These are phyloP conservation scores for Pholiota conissans DNA, from an alignment of 768 basidiomycete species.

Conservation along the genomic window DNA sequence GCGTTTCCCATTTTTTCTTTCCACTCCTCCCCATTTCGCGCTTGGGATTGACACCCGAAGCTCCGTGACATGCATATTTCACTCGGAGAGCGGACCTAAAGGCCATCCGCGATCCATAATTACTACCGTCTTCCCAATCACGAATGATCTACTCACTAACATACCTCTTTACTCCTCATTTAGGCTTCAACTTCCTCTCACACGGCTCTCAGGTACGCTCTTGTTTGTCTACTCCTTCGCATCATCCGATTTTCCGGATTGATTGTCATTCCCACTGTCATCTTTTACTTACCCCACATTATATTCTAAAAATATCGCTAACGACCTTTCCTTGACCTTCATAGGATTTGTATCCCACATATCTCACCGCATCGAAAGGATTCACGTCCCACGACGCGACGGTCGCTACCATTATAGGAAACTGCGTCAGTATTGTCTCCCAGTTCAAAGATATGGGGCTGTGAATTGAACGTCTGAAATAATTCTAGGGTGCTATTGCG, in stretches of 20 bases:
- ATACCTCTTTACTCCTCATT: not conserved
- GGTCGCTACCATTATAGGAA: slow-evolving; percentile 80
- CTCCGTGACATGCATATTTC: not conserved
- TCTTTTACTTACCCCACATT: not conserved
- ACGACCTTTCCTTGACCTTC: not conserved
- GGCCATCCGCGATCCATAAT: not conserved
- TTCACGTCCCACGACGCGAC: slow-evolving; percentile 61
- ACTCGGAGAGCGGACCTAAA: not conserved
- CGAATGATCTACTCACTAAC: not conserved
- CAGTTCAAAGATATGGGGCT: not conserved
- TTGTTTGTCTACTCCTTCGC: not conserved
- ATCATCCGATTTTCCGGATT: not conserved
- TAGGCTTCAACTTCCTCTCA: slow-evolving; percentile 76
- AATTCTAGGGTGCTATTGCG: slow-evolving; percentile 38
- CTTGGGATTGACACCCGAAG: not conserved
- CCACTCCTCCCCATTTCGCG: not conserved
- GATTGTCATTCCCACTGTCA: no score
- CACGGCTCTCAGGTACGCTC: slow-evolving; percentile 62
- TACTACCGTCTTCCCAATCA: not conserved
- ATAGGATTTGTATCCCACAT: slow-evolving; percentile 80
- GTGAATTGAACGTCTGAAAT: not conserved
- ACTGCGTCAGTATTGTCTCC: slow-evolving; percentile 41
- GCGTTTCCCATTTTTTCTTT: slow-evolving; percentile 8
- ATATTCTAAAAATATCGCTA: not conserved
- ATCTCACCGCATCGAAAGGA: slow-evolving; percentile 61